phyloP scores from a whole-genome alignment of 257 asterid species.

The Gardenia jasminoides region DNA sequence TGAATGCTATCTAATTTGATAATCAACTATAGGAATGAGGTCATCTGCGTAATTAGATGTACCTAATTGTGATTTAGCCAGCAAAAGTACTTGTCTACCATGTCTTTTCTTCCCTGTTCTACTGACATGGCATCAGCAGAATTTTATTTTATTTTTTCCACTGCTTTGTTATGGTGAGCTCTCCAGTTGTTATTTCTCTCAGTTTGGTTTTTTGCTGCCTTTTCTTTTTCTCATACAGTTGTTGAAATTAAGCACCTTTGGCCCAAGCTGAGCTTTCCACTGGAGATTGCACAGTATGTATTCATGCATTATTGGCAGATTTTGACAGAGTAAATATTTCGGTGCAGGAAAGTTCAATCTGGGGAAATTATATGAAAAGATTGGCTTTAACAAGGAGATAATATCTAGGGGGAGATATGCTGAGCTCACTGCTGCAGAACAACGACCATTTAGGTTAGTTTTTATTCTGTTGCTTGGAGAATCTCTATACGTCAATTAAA shows the following conservation, averaged over 20 bases:
- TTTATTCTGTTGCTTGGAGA: slow-evolving; percentile 1
- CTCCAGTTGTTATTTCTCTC: neutral
- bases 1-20: neutral
- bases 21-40: neutral
- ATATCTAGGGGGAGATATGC: slow-evolving; percentile 89
- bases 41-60: neutral
- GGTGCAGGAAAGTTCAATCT: slow-evolving; percentile 81
- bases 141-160: neutral
- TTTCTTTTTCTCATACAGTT: neutral
- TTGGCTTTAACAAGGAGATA: slow-evolving; percentile 90
- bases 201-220: neutral
- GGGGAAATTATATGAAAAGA: slow-evolving; percentile 74
- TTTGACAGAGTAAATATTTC: neutral
- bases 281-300: neutral
- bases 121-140: neutral
- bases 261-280: neutral
- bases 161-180: neutral
- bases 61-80: neutral
- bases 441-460: slow-evolving; percentile 82
- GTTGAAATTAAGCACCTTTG: neutral
- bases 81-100: neutral
- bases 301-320: neutral
- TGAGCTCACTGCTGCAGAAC: slow-evolving; percentile 91
- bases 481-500: neutral
- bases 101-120: neutral